phyloP scores from a whole-genome alignment of 805 yeast genomes.

The Schizosaccharomyces octosporus region DNA sequence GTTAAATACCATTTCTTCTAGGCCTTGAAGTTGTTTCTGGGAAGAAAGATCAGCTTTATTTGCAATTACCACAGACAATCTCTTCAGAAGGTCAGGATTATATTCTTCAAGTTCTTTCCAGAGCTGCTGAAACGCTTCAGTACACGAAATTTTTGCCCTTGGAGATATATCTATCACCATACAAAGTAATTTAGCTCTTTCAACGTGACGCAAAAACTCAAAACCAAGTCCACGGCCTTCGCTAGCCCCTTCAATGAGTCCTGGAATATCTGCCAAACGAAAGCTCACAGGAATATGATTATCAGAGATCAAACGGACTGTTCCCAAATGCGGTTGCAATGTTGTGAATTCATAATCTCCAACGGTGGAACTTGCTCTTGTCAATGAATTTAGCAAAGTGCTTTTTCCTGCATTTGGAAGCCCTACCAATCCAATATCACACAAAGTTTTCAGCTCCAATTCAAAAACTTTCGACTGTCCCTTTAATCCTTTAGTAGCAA shows the following conservation, averaged over 20 bases:
- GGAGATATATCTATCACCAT: constrained; percentile 40
- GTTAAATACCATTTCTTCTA: not conserved
- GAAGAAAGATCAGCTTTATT: constrained; percentile 66
- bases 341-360: constrained; percentile 98
- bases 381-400: constrained; percentile 61
- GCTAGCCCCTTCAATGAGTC: constrained; percentile 72
- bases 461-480: constrained; percentile 43
- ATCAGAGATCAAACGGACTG: constrained; percentile 34
- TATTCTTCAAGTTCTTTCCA: constrained; percentile 41
- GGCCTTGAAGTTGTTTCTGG: not conserved
- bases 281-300: constrained; percentile 32
- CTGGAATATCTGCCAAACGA: constrained; percentile 94
- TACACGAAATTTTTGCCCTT: constrained; percentile 21
- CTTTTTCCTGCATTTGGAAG: constrained; percentile 94
- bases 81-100: constrained; percentile 26
- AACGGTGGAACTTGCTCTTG: constrained; percentile 68
- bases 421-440: constrained; percentile 85
- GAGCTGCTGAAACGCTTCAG: constrained; percentile 41
- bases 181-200: constrained; percentile 76
- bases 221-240: constrained; percentile 74
- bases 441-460: constrained; percentile 66
- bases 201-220: constrained; percentile 77
- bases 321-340: constrained; percentile 73
- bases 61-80: constrained; percentile 52
- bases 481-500: constrained; percentile 54